Conservation (phyloP, 1,284 basidiomycete genomes). For the Trichosporon inkin region DNA sequence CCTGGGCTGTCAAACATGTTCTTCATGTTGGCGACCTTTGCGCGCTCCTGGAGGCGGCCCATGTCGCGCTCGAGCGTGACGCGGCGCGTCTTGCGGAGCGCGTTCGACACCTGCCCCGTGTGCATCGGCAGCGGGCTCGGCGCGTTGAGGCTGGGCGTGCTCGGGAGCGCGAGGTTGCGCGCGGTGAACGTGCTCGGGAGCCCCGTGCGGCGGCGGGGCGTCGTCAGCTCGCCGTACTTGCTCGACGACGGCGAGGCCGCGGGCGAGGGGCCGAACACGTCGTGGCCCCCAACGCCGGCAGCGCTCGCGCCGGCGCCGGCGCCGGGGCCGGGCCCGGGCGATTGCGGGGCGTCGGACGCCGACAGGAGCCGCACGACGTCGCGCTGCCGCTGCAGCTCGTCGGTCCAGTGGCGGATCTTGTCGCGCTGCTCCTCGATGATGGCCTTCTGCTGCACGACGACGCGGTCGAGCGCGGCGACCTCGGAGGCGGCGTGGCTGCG, state of each 20-base stretch:
- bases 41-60: slow-evolving; percentile 40
- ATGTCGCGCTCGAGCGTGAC: slow-evolving; percentile 50
- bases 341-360: background rate
- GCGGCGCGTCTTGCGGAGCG: slow-evolving; percentile 35
- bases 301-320: too few relatives aligned
- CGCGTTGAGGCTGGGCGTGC: slow-evolving; percentile 8
- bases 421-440: slow-evolving; percentile 45
- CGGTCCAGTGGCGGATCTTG: slow-evolving; percentile 46
- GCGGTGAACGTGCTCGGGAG: slow-evolving; percentile 38
- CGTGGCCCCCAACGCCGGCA: background rate
- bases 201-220: background rate
- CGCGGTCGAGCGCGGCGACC: slow-evolving; percentile 43
- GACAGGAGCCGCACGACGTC: slow-evolving; percentile 42
- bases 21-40: slow-evolving; percentile 6
- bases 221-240: slow-evolving; percentile 6
- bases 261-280: slow-evolving; percentile 7
- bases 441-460: slow-evolving; percentile 42
- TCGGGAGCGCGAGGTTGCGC: slow-evolving; percentile 35
- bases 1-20: background rate
- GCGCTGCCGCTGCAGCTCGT: slow-evolving; percentile 45
- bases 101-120: slow-evolving; percentile 30
- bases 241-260: background rate
- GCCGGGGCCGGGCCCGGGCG: too few relatives aligned
- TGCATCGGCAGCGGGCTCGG: slow-evolving; percentile 46
- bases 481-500: slow-evolving; percentile 30